Percentiles rank a stretch among this genome's conserved stretches.
These are phyloP conservation scores for Talaromyces adpressus DNA, from an alignment of 495 filamentous ascomycete genomes.

Conservation along the genomic window DNA sequence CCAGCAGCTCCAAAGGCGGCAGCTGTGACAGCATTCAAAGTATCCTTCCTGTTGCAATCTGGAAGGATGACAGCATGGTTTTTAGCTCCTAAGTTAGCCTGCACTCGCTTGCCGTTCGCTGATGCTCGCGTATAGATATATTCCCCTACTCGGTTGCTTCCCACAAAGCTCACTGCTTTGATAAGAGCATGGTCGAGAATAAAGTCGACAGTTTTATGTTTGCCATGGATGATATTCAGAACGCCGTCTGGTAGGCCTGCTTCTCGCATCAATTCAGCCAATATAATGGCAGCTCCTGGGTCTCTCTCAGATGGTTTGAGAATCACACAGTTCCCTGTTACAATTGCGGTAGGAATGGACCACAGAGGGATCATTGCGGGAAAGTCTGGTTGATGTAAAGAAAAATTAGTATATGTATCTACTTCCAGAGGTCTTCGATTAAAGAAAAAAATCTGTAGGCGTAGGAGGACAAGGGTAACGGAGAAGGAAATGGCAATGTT, in stretches of 20 bases:
- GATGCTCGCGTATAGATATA: constrained; percentile 58
- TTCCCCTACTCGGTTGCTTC: constrained; percentile 79
- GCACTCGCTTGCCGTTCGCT: too few species aligned
- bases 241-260: constrained; percentile 79
- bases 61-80: too few species aligned
- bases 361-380: constrained; percentile 98
- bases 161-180: constrained; percentile 82
- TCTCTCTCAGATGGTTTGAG: constrained; percentile 89
- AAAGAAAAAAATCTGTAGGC: background rate
- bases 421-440: background rate
- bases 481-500: background rate
- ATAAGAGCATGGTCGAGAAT: constrained; percentile 80
- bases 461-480: too few species aligned
- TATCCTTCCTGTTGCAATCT: too few species aligned
- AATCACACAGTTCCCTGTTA: constrained; percentile 67
- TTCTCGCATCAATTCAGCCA: constrained; percentile 70
- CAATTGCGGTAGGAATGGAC: constrained; percentile 87
- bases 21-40: too few species aligned
- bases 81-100: too few species aligned
- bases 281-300: constrained; percentile 80
- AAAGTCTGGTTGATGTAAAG: constrained; percentile 58
- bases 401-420: background rate
- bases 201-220: constrained; percentile 79
- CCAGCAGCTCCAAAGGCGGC: too few species aligned
- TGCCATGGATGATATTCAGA: constrained; percentile 78